phyloP scores from a whole-genome alignment of 1,284 basidiomycete species.

The Fomitiporia mediterranea region DNA sequence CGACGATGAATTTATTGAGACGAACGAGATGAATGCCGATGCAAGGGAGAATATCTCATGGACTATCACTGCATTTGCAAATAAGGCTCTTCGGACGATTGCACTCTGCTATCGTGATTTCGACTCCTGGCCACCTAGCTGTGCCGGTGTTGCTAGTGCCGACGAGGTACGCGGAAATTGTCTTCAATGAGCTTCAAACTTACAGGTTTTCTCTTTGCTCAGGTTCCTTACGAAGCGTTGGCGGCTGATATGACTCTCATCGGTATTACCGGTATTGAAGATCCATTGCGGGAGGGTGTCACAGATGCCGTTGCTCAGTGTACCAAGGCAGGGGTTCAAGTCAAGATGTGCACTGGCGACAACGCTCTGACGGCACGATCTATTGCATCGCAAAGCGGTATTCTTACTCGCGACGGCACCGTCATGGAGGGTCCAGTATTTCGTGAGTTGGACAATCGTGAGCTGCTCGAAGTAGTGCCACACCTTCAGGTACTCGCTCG shows the following conservation, averaged over 20 bases:
- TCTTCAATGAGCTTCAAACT: not conserved
- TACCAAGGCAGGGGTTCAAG: constrained; percentile 81
- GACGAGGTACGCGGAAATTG: constrained; percentile 43
- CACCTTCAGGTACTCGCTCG: constrained; percentile 81
- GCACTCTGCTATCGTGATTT: constrained; percentile 92
- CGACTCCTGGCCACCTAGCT: constrained; percentile 76
- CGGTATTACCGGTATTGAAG: constrained; percentile 90
- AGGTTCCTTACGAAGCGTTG: constrained; percentile 73
- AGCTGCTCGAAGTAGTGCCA: constrained; percentile 62
- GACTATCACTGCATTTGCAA: constrained; percentile 96
- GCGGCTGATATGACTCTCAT: constrained; percentile 78
- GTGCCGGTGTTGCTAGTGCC: constrained; percentile 38
- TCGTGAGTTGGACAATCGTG: constrained; percentile 49
- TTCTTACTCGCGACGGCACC: constrained; percentile 86
- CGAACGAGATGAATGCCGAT: constrained; percentile 54
- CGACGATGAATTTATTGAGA: constrained; percentile 45
- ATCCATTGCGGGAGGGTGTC: constrained; percentile 90
- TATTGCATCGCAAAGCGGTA: constrained; percentile 93
- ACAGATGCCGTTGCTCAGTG: constrained; percentile 85
- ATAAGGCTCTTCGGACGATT: constrained; percentile 91
- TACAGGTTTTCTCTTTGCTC: constrained; percentile 25
- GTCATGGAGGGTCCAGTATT: constrained; percentile 95
- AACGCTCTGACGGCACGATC: constrained; percentile 93
- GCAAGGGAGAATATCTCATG: constrained; percentile 78
- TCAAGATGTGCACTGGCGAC: constrained; percentile 99